Base-by-base conservation (phyloP, 129 eudicot species). In the Solidago caesia region DNA sequence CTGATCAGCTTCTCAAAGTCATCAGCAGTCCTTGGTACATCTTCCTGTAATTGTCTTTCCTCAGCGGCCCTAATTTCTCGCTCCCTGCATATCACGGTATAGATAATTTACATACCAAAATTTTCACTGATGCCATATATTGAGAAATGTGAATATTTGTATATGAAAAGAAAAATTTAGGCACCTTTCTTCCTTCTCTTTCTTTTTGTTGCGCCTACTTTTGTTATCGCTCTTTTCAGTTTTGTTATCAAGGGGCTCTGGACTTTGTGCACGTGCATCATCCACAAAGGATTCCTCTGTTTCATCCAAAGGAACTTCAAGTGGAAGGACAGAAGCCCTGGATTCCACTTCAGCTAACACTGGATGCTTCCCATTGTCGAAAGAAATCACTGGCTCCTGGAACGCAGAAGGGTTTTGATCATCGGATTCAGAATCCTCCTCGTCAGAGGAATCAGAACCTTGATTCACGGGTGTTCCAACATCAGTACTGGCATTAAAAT, bases 11-110 rank as follows among this genome's bases (percentile, higher is more conserved):
- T 93, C 85, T 93, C 98, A 77, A 77, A 90, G 72, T 93, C 98
- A 79, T 93, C 98, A 57, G 84, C 90, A 72, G 81, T 90, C 75
- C 83, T 82, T 1, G 98, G 98, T 49, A 78, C 67, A 61, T 86
- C 98, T 57, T 84, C 81, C 71, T 86, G 92, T 11, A 93, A 74
- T 14, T 88, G 82, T 67, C 98, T 89, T 65, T 90, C 85, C 64
- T 93, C 98, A 33, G 97, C 98, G 82, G 89, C 97, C 71, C 87
- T 84, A 70, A 92, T 92, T 80, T 89, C 96, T 70, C 62, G 69
- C 59, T 92, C 98, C 84, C 97, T 91, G 70, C 49, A 74, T 9
- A 82, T 12, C 70, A 49, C 60, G 74, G 5, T 55, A 58, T 5
- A 1, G 2, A 9, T 45, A 68, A 75, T 6, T 27, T 42, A 12